Conservation (phyloP, 768 basidiomycete genomes). For the Jaapia argillacea region DNA sequence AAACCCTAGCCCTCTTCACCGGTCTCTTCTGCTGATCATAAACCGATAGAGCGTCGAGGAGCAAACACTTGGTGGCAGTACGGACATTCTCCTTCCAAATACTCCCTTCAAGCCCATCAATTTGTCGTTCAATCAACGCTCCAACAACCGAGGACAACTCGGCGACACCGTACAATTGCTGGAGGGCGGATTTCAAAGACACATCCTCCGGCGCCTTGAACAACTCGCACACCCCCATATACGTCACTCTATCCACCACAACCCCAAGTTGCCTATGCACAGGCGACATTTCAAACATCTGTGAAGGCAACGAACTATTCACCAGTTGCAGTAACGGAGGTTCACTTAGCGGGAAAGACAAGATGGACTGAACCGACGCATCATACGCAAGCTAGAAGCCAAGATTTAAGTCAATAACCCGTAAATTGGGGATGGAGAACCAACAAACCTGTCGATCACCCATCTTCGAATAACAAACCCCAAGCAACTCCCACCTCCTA, state of each 20-base stretch:
- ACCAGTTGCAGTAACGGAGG: slow-evolving; percentile 7
- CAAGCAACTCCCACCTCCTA: slow-evolving; percentile 75
- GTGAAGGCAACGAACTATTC: slow-evolving; percentile 2
- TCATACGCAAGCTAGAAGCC: slow-evolving; percentile 64
- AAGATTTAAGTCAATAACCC: too few relatives aligned
- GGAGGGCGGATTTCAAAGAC: slow-evolving; percentile 26
- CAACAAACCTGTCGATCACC: slow-evolving; percentile 61
- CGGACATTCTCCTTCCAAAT: slow-evolving; percentile 49
- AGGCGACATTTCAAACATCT: slow-evolving; percentile 31
- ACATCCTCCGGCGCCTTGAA: slow-evolving; percentile 39
- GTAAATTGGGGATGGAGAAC: slow-evolving; percentile 3
- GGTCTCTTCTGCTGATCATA: slow-evolving; percentile 43
- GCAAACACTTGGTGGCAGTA: slow-evolving; percentile 26
- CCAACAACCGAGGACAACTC: slow-evolving; percentile 27
- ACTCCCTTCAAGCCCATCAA: slow-evolving; percentile 41
- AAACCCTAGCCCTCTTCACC: slow-evolving; percentile 45
- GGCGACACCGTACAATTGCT: slow-evolving; percentile 1
- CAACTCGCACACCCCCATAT: slow-evolving; percentile 59
- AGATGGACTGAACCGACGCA: slow-evolving; percentile 41
- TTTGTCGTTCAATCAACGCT: slow-evolving; percentile 51
- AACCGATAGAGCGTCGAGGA: slow-evolving; percentile 37
- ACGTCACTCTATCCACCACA: slow-evolving; percentile 58
- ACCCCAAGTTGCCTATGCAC: slow-evolving; percentile 43
- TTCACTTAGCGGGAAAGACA: slow-evolving; percentile 40
- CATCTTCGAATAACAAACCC: slow-evolving; percentile 66